These are phyloP conservation scores for Pugionium cornutum DNA, from an alignment of 345 rosid genomes.

Conservation along the genomic window DNA sequence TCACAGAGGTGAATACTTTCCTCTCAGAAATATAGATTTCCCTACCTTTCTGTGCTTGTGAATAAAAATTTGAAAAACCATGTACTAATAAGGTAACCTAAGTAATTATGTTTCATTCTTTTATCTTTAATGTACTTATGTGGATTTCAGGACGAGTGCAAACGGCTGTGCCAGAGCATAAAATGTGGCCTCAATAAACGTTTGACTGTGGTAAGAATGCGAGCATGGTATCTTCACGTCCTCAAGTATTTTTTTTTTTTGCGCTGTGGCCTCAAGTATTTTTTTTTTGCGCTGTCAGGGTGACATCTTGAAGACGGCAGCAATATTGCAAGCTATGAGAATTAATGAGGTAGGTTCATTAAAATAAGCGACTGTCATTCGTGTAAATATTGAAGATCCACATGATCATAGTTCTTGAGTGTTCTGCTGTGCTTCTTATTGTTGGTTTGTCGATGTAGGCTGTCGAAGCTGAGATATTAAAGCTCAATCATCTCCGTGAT, in stretches of 20 bases:
- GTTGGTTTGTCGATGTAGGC: slow-evolving; percentile 43
- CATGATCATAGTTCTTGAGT: slow-evolving; percentile 3
- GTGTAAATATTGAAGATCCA: slow-evolving; percentile 7
- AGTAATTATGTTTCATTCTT: not conserved
- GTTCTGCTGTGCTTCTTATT: slow-evolving; percentile 18
- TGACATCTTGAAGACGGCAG: slow-evolving; percentile 68
- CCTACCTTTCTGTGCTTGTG: slow-evolving; percentile 12
- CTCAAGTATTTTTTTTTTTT: not conserved
- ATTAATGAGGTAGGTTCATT: slow-evolving; percentile 59
- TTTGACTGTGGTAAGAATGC: slow-evolving; percentile 63
- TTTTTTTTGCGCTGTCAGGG: slow-evolving; percentile 49
- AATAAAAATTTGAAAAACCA: not conserved
- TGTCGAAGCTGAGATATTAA: slow-evolving; percentile 64
- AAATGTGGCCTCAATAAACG: slow-evolving; percentile 63
- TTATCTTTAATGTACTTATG: slow-evolving; percentile 30
- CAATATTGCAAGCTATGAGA: slow-evolving; percentile 56
- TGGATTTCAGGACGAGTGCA: slow-evolving; percentile 76
- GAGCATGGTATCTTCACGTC: slow-evolving; percentile 4
- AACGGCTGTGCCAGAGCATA: slow-evolving; percentile 55
- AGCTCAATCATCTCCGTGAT: slow-evolving; percentile 68
- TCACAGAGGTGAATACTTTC: slow-evolving; percentile 62
- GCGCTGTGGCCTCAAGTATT: not conserved
- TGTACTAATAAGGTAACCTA: not conserved
- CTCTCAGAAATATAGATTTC: slow-evolving; percentile 11
- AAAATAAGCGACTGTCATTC: slow-evolving; percentile 9